A percentile compares a stretch with the other conserved stretches of the same genome.
Evolutionary conservation across 2,329 filamentous ascomycete species (phyloP).

Genomic region (Cladophialophora immunda): DNA sequence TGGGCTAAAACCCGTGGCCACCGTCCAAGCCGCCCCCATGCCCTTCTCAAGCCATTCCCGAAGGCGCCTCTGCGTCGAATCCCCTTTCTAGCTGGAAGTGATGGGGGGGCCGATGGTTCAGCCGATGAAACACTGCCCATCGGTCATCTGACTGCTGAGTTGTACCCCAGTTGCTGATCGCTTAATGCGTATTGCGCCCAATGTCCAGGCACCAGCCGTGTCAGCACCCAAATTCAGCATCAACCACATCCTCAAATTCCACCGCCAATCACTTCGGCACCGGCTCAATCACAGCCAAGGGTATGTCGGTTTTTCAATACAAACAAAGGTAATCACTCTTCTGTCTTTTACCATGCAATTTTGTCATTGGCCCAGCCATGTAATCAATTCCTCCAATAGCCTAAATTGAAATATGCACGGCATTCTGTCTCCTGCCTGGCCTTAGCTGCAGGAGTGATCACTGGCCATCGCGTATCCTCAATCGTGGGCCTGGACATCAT

Average conservation of each 20-base stretch:
- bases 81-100: constrained; percentile 11
- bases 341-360: constrained; percentile 30
- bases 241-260: constrained; percentile 14
- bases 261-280: constrained; percentile 16
- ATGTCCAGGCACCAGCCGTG: constrained; percentile 24
- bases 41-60: neutral
- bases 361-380: constrained; percentile 25
- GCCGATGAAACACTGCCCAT: constrained; percentile 26
- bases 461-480: constrained; percentile 18
- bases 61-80: constrained; percentile 30
- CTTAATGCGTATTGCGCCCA: constrained; percentile 22
- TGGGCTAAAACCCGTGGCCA: neutral
- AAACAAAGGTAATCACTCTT: constrained; percentile 31
- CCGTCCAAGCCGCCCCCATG: constrained; percentile 14
- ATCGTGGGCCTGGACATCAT: neutral
- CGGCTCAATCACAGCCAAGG: constrained; percentile 25
- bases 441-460: constrained; percentile 1
- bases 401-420: constrained; percentile 10
- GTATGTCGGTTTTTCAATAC: constrained; percentile 39
- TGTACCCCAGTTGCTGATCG: constrained; percentile 28
- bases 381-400: constrained; percentile 20
- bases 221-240: constrained; percentile 18
- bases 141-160: constrained; percentile 32
- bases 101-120: constrained; percentile 21
- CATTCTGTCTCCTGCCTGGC: constrained; percentile 20